A percentile compares a stretch with the other conserved stretches of the same genome.
Evolutionary conservation across 2,329 filamentous ascomycete genomes (phyloP).

Genomic region (Aspergillus tubingensis): DNA sequence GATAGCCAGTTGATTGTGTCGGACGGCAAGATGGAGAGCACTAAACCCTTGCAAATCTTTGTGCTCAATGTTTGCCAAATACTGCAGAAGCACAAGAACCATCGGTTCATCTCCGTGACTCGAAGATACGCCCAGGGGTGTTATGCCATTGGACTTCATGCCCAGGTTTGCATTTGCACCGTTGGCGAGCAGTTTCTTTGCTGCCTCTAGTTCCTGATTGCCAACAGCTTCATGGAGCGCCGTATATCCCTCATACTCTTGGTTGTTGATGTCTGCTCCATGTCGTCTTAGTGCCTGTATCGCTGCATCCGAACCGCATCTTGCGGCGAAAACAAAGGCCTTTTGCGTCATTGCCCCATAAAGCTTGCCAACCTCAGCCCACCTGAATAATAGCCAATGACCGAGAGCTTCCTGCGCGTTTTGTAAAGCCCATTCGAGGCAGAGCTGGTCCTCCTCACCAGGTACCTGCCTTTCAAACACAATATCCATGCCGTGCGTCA

Average conservation of each 20-base stretch:
- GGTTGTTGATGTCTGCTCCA: constrained; percentile 21
- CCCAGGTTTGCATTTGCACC: constrained; percentile 22
- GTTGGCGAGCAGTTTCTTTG: constrained; percentile 17
- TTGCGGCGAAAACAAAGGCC: constrained; percentile 17
- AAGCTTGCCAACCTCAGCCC: constrained; percentile 15
- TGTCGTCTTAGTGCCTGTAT: constrained; percentile 19
- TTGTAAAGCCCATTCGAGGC: constrained; percentile 19
- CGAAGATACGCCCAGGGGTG: not conserved
- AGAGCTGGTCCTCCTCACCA: not conserved
- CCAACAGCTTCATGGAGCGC: constrained; percentile 16
- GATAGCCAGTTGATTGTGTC: not conserved
- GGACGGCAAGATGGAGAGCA: constrained; percentile 1
- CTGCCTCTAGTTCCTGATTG: constrained; percentile 7
- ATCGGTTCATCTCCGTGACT: constrained; percentile 12
- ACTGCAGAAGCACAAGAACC: not conserved
- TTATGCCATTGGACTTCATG: not conserved
- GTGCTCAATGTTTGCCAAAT: constrained; percentile 11
- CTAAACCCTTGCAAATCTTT: constrained; percentile 3
- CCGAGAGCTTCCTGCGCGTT: constrained; percentile 14
- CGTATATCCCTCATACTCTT: constrained; percentile 9
- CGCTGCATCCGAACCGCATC: constrained; percentile 12
- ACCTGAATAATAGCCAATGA: constrained; percentile 22
- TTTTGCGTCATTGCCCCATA: constrained; percentile 10
- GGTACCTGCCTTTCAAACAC: constrained; percentile 4
- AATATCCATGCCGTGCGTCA: constrained; percentile 16